Conservation (phyloP, 495 filamentous ascomycete genomes). For the Xylaria bambusicola region DNA sequence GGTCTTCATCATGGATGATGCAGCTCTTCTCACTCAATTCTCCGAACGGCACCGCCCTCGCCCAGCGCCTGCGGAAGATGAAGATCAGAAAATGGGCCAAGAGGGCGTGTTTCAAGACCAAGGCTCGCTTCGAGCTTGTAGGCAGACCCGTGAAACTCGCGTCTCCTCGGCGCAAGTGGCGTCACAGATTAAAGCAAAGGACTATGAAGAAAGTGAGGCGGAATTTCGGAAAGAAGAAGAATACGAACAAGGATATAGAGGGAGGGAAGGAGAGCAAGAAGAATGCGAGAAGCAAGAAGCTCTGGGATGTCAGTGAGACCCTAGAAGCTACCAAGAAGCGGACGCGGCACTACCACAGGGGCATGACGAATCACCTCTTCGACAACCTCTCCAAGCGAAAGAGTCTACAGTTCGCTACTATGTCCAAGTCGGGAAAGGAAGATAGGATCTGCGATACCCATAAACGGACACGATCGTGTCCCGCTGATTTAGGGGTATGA, state of each 20-base stretch:
- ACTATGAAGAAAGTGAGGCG: neutral
- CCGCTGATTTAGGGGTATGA: neutral
- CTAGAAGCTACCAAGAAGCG: neutral
- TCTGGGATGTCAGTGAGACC: neutral
- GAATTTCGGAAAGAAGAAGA: neutral
- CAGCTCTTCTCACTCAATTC: neutral
- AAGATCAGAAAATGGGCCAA: slow-evolving; percentile 29
- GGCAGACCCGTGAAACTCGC: neutral
- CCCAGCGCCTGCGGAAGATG: slow-evolving; percentile 26
- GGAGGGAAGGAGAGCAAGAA: neutral
- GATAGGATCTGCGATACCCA: neutral
- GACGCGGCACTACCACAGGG: too few relatives aligned
- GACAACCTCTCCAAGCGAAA: neutral
- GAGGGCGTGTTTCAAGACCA: slow-evolving; percentile 26
- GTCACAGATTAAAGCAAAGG: neutral
- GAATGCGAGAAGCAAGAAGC: neutral
- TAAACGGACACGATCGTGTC: neutral
- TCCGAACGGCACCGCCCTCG: slow-evolving; percentile 18
- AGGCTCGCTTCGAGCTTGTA: slow-evolving; percentile 25
- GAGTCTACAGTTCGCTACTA: neutral
- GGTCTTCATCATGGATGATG: slow-evolving; percentile 1
- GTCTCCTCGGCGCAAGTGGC: too few relatives aligned
- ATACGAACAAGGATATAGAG: neutral
- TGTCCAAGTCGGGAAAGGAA: neutral
- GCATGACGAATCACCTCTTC: neutral